Conservation (phyloP, 768 basidiomycete genomes). For the Calocybe cyanea region DNA sequence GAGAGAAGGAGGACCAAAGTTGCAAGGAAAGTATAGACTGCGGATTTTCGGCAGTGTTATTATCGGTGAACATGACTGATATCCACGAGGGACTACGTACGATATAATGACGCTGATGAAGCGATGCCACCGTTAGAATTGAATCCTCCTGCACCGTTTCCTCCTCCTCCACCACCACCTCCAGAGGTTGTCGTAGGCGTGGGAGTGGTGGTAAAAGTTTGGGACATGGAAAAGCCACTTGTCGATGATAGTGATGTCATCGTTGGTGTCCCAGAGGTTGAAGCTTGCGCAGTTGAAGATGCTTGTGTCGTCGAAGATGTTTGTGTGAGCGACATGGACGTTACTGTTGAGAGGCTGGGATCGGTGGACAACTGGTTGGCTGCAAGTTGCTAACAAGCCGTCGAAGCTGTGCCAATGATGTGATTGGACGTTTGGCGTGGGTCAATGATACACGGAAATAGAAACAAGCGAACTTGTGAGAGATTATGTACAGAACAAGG, state of each 20-base stretch:
- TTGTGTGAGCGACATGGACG: background rate
- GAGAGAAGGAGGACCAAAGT: conserved; percentile 65
- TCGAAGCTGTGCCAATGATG: conserved; percentile 3
- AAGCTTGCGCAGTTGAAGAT: no score
- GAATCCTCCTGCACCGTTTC: background rate
- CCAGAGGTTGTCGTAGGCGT: background rate
- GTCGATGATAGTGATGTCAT: no score
- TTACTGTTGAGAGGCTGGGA: background rate
- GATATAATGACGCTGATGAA: conserved; percentile 11
- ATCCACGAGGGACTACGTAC: background rate
- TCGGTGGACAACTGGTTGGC: background rate
- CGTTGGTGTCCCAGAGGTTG: no score
- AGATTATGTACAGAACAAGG: no score
- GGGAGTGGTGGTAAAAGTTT: background rate
- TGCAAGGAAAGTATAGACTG: conserved; percentile 53
- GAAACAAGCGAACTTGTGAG: no score
- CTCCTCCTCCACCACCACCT: background rate
- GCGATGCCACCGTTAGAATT: conserved; percentile 1
- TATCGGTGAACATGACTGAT: background rate
- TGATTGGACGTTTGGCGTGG: conserved; percentile 8
- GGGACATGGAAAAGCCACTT: background rate
- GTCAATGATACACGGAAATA: conserved; percentile 1
- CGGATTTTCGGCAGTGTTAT: background rate
- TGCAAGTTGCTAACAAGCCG: conserved; percentile 1
- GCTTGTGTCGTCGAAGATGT: background rate